Percentiles rank a stretch among this genome's conserved stretches.
Conservation (phyloP, 78 protist species). For the Chrysochromulina tobinii region DNA sequence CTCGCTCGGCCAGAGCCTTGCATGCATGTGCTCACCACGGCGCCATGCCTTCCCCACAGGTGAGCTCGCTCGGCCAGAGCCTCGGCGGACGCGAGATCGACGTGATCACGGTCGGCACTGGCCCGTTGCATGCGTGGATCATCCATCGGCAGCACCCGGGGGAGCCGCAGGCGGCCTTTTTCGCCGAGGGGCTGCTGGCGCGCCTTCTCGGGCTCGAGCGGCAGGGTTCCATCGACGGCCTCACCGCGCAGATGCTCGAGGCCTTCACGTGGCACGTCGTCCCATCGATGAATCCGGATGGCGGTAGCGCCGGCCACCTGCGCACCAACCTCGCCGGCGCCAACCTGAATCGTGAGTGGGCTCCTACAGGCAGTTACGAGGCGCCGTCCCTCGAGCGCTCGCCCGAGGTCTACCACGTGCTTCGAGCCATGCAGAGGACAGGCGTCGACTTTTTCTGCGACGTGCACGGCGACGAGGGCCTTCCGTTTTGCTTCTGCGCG, state of each 20-base stretch:
- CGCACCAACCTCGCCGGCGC: constrained; percentile 17
- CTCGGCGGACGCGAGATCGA: constrained; percentile 25
- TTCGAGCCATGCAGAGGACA: not conserved
- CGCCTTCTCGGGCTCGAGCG: not conserved
- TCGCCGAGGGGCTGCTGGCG: constrained; percentile 14
- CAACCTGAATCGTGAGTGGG: constrained; percentile 32
- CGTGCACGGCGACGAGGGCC: constrained; percentile 30
- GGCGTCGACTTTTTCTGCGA: not conserved
- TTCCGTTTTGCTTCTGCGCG: not conserved
- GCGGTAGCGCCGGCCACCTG: not conserved
- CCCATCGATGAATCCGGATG: constrained; percentile 4
- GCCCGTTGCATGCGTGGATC: not conserved
- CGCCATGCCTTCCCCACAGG: not conserved
- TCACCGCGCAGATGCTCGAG: not conserved
- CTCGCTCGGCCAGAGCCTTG: not conserved
- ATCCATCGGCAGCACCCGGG: constrained; percentile 29
- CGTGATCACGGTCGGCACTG: not conserved
- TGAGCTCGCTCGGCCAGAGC: not conserved
- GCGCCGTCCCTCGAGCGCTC: constrained; percentile 20
- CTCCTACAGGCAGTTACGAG: not conserved
- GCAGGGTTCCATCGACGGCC: not conserved
- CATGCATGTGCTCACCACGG: no score
- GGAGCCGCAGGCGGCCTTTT: not conserved
- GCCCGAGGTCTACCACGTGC: not conserved
- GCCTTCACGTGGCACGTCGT: not conserved